Evolutionary conservation across 805 yeast species (phyloP), one percentile per base, ranked within the genome.

Genomic region (Pichia scutulata): DNA sequence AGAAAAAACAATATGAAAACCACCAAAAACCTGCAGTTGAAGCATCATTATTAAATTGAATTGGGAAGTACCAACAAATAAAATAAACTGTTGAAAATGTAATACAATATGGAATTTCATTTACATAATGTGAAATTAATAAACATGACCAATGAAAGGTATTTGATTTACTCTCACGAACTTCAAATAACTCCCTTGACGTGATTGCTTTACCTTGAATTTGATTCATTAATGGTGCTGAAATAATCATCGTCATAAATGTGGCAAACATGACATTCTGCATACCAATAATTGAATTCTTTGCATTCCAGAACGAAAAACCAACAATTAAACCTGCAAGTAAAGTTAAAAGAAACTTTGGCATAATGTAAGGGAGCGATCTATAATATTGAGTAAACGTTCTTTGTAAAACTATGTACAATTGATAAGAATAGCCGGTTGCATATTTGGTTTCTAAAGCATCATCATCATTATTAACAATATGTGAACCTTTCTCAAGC

Each of bases 111-210:
- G 89, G 89, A 21, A 82, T 57, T 62, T 85, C 92, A 52, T 72
- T 73, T 19, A 78, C 39, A 53, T 70, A 70, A 57, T 81, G 82
- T 6, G 83, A 64, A 19, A 82, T 45, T 44, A 82, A 60, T 64
- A 85, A 65, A 40, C 76, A 65, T 25, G 80, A 70, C 90, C 90
- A 85, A 59, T 82, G 84, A 70, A 80, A 85, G 39, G 86, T 85
- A 60, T 83, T 84, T 5, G 87, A 80, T 52, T 81, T 76, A 23
- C 80, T 72, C 60, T 85, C 92, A 60, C 92, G 74, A 14, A 78
- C 86, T 64, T 84, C 90, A 60, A 68, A 85, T 40, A 84, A 63
- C 50, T 80, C 84, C 59, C 89, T 74, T 21, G 81, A 72, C 18
- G 67, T 70, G 43, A 78, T 72, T 24, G 83, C 83, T 49, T 76